A percentile compares a stretch with the other conserved stretches of the same genome.
Conservation (phyloP, 2,329 filamentous ascomycete genomes). For the Calcarisporium arbuscula region DNA sequence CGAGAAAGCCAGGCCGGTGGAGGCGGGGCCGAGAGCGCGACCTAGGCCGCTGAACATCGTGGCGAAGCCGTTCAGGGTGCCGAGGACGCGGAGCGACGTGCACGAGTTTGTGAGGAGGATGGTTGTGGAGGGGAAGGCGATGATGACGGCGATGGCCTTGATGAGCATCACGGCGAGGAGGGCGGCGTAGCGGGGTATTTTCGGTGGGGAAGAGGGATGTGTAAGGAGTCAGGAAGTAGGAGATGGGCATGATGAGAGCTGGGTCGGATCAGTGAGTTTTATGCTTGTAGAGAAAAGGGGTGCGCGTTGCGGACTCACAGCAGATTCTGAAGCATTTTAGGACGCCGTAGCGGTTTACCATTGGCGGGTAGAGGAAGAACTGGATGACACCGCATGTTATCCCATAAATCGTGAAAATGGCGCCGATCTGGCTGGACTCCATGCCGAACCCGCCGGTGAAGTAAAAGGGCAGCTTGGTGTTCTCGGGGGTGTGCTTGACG, state of each 20-base stretch:
- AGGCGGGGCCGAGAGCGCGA: conserved; percentile 69
- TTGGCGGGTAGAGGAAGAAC: conserved; percentile 74
- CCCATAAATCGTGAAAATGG: conserved; percentile 80
- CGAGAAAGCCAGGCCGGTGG: conserved; percentile 66
- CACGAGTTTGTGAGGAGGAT: conserved; percentile 90
- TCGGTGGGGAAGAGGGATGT: conserved; percentile 54
- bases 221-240: conserved; percentile 80
- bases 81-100: conserved; percentile 63
- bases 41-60: conserved; percentile 78
- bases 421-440: conserved; percentile 68
- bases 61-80: conserved; percentile 85
- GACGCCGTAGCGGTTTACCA: conserved; percentile 68
- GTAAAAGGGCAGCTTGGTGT: conserved; percentile 65
- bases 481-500: conserved; percentile 49
- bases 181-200: conserved; percentile 46
- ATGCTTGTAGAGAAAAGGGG: background rate
- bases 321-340: conserved; percentile 66
- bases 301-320: conserved; percentile 25
- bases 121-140: conserved; percentile 83
- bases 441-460: conserved; percentile 78
- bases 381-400: conserved; percentile 74
- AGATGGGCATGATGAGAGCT: conserved; percentile 61
- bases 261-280: background rate
- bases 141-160: conserved; percentile 71
- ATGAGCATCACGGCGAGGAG: conserved; percentile 63